These are phyloP conservation scores for Ceratocystis destructans DNA, from an alignment of 2,329 filamentous ascomycete genomes.

Conservation along the genomic window DNA sequence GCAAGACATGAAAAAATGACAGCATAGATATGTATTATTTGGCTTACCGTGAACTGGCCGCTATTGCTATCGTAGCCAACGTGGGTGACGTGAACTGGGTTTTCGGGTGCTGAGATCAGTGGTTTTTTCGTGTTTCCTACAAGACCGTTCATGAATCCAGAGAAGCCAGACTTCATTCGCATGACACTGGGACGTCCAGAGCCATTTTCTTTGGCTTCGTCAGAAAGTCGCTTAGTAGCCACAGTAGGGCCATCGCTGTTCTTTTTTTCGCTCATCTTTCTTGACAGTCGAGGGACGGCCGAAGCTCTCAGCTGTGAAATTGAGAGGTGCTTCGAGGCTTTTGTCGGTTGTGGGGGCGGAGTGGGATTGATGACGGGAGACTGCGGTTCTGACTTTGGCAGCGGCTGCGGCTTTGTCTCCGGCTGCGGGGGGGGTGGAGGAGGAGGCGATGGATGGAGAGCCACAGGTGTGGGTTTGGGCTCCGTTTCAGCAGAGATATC, in stretches of 20 bases:
- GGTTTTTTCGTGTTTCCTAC: constrained; percentile 79
- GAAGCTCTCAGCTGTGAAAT: constrained; percentile 19
- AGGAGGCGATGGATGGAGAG: neutral
- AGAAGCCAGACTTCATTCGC: constrained; percentile 80
- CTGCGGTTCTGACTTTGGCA: neutral
- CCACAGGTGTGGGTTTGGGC: neutral
- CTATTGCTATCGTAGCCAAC: constrained; percentile 95
- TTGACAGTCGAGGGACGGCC: constrained; percentile 33
- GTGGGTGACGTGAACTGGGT: constrained; percentile 94
- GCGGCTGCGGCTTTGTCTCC: neutral
- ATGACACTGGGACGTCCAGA: constrained; percentile 37
- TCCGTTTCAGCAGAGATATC: neutral
- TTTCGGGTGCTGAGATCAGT: constrained; percentile 92
- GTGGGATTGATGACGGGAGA: neutral
- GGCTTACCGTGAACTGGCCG: constrained; percentile 79
- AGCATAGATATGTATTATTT: constrained; percentile 19
- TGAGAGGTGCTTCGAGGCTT: constrained; percentile 22
- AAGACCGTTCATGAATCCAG: constrained; percentile 69
- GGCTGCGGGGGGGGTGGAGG: neutral
- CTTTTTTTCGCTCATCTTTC: constrained; percentile 37
- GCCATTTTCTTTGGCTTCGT: constrained; percentile 38
- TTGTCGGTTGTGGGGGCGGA: neutral
- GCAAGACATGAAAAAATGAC: neutral
- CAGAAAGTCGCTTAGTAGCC: constrained; percentile 60
- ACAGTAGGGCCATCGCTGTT: constrained; percentile 35